These are phyloP conservation scores for Daldinia bambusicola DNA, from an alignment of 495 filamentous ascomycete species.

Conservation along the genomic window DNA sequence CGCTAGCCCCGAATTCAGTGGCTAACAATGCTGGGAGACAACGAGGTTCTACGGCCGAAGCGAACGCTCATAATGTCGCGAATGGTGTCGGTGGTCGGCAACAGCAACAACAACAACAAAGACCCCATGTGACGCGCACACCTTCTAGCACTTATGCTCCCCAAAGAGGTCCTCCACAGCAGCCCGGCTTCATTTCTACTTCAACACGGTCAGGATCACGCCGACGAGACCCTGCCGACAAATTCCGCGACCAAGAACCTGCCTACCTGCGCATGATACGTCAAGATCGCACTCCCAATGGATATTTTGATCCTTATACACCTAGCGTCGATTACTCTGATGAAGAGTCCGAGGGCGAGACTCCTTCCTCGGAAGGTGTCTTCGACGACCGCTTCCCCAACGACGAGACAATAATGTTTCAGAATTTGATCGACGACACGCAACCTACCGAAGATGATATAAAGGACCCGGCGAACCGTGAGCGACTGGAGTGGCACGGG, in stretches of 20 bases:
- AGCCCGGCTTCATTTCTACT: constrained; percentile 52
- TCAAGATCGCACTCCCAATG: constrained; percentile 69
- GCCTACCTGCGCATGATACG: constrained; percentile 61
- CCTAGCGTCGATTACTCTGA: constrained; percentile 73
- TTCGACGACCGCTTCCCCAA: constrained; percentile 84
- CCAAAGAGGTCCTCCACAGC: constrained; percentile 50
- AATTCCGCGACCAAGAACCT: constrained; percentile 60
- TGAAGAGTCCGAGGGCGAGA: constrained; percentile 86
- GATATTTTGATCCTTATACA: constrained; percentile 80
- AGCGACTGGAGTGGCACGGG: constrained; percentile 95
- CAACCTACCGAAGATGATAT: constrained; percentile 90
- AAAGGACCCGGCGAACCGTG: constrained; percentile 85
- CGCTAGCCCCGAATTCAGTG: constrained; percentile 52
- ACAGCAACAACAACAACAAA: constrained; percentile 27
- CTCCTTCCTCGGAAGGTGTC: constrained; percentile 83
- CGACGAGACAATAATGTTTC: constrained; percentile 90
- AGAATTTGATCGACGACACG: constrained; percentile 82
- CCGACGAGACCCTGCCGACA: constrained; percentile 83
- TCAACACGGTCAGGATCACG: constrained; percentile 73
- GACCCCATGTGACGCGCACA: constrained; percentile 51
- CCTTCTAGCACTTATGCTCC: constrained; percentile 64
- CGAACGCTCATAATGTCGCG: constrained; percentile 26
- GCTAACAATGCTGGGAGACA: constrained; percentile 53
- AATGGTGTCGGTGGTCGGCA: constrained; percentile 42
- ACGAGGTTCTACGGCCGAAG: constrained; percentile 31